Conservation (phyloP, 176 grass and related monocot species). For the Carex kokanica region DNA sequence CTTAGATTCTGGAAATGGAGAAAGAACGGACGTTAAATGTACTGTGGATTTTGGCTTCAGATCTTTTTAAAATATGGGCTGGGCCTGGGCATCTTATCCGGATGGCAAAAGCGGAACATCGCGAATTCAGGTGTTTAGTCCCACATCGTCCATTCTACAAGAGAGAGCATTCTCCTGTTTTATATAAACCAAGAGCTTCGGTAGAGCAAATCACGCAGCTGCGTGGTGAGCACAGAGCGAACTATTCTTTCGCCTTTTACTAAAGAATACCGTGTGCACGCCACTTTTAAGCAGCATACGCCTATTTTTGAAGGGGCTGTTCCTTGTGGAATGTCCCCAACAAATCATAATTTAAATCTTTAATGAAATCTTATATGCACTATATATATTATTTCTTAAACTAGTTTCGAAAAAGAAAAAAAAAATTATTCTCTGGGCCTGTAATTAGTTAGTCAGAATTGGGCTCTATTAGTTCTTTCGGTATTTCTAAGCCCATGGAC, state of each 20-base stretch:
- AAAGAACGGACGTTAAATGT: background rate
- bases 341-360: background rate
- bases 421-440: too few relatives aligned
- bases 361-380: too few relatives aligned
- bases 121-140: background rate
- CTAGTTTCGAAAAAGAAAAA: too few relatives aligned
- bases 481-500: too few relatives aligned
- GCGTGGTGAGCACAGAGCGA: constrained; percentile 61
- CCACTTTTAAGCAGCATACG: constrained; percentile 27
- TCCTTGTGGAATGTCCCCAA: background rate
- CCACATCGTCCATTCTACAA: background rate
- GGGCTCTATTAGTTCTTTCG: too few relatives aligned
- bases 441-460: too few relatives aligned
- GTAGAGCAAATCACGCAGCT: constrained; percentile 31
- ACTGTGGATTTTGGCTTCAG: background rate
- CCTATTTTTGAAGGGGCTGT: constrained; percentile 1
- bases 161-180: background rate
- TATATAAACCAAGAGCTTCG: too few relatives aligned
- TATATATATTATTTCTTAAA: too few relatives aligned
- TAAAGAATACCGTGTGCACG: constrained; percentile 66
- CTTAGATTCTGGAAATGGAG: background rate
- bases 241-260: constrained; percentile 72
- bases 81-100: too few relatives aligned
- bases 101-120: background rate
- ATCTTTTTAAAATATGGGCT: too few relatives aligned